Evolutionary conservation across 106 monocot species (phyloP), one percentile per base, ranked within the genome.

Genomic region (Dendrobium huoshanense): DNA sequence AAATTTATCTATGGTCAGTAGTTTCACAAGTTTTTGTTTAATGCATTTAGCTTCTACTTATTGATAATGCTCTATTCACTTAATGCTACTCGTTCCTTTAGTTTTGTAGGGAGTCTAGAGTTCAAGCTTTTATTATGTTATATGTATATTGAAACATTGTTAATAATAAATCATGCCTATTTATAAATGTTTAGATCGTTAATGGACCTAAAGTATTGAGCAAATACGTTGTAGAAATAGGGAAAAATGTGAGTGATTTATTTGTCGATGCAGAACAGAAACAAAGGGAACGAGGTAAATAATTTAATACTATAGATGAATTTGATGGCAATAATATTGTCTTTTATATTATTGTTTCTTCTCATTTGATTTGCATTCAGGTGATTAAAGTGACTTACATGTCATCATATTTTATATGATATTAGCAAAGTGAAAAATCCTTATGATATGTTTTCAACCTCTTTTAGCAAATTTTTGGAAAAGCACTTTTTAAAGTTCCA

Each of bases 121-220:
- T 37, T 37, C 37, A 37, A 37, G 37, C 37, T 37, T 37, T 37
- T 3, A 37, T 37, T 37, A 37, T 47, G 9, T 20, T 17, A 10
- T 56, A 58, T 41, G 9, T 45, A 51, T 79, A 31, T 47, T 19
- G 20, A 7, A 41, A 4, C n/a, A 8, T 55, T 37, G 43, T 45
- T 76, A 82, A 25, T 70, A n/a, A 55, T 15, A 24, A 54, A 41
- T 45, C 40, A 20, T 70, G 51, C 9, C 0, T 24, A 16, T 77
- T 72, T 56, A 7, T 9, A 41, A 73, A 82, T 5, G 15, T 75
- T 75, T 86, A 94, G 94, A 92, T 98, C 91, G 92, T 98, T 67
- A 98, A 98, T 89, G 94, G 97, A n/a, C 97, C 97, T 87, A 92
- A 98, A 92, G 97, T 98, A 15, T 76, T 98, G 37, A 98, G 97